These are phyloP conservation scores for Discostella pseudostelligera DNA, from an alignment of 108 stramenopile genomes.

Conservation along the genomic window DNA sequence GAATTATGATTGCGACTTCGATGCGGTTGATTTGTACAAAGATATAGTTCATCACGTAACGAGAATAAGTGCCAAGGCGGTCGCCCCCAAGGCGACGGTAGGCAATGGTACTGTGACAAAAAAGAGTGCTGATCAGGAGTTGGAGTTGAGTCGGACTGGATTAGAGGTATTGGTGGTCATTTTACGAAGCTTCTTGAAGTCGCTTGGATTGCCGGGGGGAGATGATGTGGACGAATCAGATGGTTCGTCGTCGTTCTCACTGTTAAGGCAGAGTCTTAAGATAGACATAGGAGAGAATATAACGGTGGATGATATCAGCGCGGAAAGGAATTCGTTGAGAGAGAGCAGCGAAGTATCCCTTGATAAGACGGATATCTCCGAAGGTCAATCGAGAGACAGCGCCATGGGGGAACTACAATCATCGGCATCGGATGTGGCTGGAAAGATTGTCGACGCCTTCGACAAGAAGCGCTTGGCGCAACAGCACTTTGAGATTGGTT, in stretches of 20 bases:
- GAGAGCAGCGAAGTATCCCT: slow-evolving; percentile 13
- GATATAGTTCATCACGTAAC: slow-evolving; percentile 91
- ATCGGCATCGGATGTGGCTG: slow-evolving; percentile 17
- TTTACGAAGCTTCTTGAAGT: slow-evolving; percentile 65
- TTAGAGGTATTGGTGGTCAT: slow-evolving; percentile 80
- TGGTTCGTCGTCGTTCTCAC: slow-evolving; percentile 55
- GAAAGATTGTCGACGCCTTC: slow-evolving; percentile 70
- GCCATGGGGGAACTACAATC: neutral
- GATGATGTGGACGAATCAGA: slow-evolving; percentile 55
- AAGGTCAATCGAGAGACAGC: slow-evolving; percentile 7
- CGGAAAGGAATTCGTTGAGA: slow-evolving; percentile 3
- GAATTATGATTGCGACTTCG: slow-evolving; percentile 99
- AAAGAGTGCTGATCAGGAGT: slow-evolving; percentile 66
- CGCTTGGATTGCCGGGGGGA: slow-evolving; percentile 60
- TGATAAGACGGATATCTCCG: slow-evolving; percentile 18
- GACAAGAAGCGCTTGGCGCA: slow-evolving; percentile 83
- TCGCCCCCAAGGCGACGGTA: slow-evolving; percentile 21
- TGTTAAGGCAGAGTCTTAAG: slow-evolving; percentile 47
- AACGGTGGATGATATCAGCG: neutral
- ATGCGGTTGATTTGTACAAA: slow-evolving; percentile 90
- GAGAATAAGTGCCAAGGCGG: slow-evolving; percentile 57
- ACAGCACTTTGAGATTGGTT: slow-evolving; percentile 89
- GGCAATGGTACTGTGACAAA: slow-evolving; percentile 25
- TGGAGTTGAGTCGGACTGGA: slow-evolving; percentile 70
- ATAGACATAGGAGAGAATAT: slow-evolving; percentile 46